Conservation (phyloP, 306 rosid genomes). For the Gleditsia sinensis region DNA sequence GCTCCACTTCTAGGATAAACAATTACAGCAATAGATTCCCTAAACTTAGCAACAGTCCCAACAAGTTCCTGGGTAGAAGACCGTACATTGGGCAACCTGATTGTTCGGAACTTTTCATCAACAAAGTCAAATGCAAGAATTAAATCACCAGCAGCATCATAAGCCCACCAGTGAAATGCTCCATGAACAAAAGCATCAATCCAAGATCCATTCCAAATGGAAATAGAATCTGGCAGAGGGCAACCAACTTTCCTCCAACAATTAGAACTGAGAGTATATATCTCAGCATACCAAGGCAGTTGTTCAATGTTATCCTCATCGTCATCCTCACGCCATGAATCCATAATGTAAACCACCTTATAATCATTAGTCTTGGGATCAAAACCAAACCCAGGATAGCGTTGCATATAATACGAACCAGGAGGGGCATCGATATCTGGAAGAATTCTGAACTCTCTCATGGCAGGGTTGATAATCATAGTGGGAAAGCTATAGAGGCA, state of each 20-base stretch:
- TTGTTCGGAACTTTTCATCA: background rate
- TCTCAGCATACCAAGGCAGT: background rate
- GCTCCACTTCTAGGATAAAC: background rate
- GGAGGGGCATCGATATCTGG: background rate
- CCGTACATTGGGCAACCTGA: background rate
- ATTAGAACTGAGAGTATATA: background rate
- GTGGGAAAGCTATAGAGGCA: background rate
- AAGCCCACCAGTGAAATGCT: constrained; percentile 21
- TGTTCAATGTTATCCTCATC: background rate
- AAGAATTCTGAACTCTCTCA: constrained; percentile 6
- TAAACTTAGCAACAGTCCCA: background rate
- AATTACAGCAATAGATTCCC: background rate
- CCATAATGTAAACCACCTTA: background rate
- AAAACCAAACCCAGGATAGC: background rate
- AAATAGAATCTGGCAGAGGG: background rate
- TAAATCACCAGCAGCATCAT: background rate
- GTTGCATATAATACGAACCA: background rate
- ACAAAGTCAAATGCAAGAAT: constrained; percentile 1
- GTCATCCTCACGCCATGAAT: no score
- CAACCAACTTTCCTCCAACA: constrained; percentile 5
- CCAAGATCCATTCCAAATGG: background rate
- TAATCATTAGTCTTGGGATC: constrained; percentile 2
- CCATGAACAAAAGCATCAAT: background rate
- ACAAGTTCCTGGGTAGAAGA: background rate
- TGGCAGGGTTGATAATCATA: background rate